phyloP scores from a whole-genome alignment of 208 protist genomes.

The Naegleria fowleri region DNA sequence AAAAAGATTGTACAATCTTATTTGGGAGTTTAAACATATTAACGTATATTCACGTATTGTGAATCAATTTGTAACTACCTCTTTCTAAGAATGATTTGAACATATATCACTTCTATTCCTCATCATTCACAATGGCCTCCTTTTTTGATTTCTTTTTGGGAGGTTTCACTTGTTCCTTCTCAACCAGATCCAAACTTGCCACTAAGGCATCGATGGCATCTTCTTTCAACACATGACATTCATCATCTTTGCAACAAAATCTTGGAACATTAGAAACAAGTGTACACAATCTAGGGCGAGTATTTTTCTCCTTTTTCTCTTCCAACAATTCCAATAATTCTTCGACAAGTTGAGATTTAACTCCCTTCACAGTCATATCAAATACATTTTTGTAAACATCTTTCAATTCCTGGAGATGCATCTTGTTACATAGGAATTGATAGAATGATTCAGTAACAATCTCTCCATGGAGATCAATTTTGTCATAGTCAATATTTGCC shows the following conservation, averaged over 20 bases:
- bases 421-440: background rate
- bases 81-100: too few species aligned
- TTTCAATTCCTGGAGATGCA: background rate
- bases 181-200: background rate
- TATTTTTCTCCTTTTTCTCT: background rate
- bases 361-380: background rate
- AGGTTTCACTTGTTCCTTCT: background rate
- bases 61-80: too few species aligned
- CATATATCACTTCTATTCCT: too few species aligned
- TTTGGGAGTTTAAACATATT: too few species aligned
- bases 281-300: background rate
- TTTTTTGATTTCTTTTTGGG: background rate
- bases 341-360: background rate
- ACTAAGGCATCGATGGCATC: background rate
- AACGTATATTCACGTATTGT: too few species aligned
- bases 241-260: background rate
- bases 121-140: too few species aligned
- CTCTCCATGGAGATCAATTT: background rate
- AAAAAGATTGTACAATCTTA: too few species aligned
- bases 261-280: background rate
- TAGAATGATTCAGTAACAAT: background rate
- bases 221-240: background rate
- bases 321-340: background rate
- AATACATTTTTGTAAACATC: background rate
- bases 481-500: background rate